Evolutionary conservation across 495 filamentous ascomycete genomes (phyloP), one percentile per base, ranked within the genome.

Genomic region (Articulospora tetracladia): DNA sequence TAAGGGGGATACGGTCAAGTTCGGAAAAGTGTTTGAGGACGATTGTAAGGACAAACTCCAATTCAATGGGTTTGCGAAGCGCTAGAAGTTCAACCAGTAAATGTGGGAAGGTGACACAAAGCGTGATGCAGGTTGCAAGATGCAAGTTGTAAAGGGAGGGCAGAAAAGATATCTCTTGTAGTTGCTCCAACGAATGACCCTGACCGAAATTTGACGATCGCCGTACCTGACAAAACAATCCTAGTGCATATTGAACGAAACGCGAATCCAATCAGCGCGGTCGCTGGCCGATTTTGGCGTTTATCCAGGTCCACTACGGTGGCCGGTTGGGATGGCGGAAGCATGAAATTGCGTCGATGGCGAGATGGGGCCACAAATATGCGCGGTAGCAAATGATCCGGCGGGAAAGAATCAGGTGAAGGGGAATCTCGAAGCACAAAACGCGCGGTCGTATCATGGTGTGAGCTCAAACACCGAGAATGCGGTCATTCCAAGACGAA

Each of bases 41-140:
- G 13, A 32, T 50, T 51, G 48, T 53, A 46, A 26, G 52, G 39
- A 22, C 15, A 60, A 57, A 56, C 57, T 56, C 62, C 62, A 60
- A 56, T 8, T 60, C 2, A 60, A 59, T 63, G 61, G 61, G 62
- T 53, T 60, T 51, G 30, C 27, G 19, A 44, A 23, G 48, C 22
- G 3, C 23, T 44, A 11, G 23, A 20, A 46, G 53, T 30, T 44
- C 32, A 12, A 25, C 17, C 7, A 44, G 17, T 44, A 3, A 44
- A 19, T 3, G n/a, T 8, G 26, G 13, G 44, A 34, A 56, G 12
- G 32, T 44, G 53, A 44, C 44, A 15, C 22, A 46, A 24, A 15
- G 12, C 11, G n/a, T 24, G 34, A 20, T 44, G 20, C 4, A 11
- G 53, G 44, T 8, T 56, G 26, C 2, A 20, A 19, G 17, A 44